Evolutionary conservation across 257 asterid species (phyloP).

Genomic region (Verbascum thapsus): DNA sequence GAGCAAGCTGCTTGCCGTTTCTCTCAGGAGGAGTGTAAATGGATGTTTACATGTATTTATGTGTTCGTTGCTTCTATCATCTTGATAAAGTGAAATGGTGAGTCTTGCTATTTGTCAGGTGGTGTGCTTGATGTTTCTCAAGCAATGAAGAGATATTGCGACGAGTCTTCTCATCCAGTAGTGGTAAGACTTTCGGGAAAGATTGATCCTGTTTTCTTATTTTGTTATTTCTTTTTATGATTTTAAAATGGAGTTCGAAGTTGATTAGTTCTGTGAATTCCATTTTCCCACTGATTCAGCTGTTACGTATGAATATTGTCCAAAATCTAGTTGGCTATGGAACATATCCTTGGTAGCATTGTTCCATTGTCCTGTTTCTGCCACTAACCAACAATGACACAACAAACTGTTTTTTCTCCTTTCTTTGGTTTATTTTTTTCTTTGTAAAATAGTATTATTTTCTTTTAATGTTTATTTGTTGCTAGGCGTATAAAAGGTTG

Average conservation of each 20-base stretch:
- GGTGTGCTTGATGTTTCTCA: slow-evolving; percentile 77
- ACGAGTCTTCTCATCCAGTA: slow-evolving; percentile 67
- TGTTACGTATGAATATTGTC: not conserved
- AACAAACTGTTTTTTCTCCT: not conserved
- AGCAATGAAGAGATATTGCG: slow-evolving; percentile 56
- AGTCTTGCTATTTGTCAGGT: slow-evolving; percentile 48
- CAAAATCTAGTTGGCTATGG: not conserved
- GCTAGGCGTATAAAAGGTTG: not conserved
- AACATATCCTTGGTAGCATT: not conserved
- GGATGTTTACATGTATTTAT: not conserved
- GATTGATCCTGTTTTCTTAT: slow-evolving; percentile 1
- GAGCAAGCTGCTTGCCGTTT: no score
- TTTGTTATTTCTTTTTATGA: not conserved
- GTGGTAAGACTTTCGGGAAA: slow-evolving; percentile 45
- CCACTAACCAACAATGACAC: not conserved
- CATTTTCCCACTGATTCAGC: not conserved
- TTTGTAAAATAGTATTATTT: not conserved
- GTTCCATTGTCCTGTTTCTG: not conserved
- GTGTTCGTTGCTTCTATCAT: not conserved
- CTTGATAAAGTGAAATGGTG: slow-evolving; percentile 29
- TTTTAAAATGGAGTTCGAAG: slow-evolving; percentile 6
- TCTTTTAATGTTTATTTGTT: not conserved
- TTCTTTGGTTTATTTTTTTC: not conserved
- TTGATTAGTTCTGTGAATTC: not conserved
- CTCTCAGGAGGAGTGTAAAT: not conserved